Conservation (phyloP, 2,329 filamentous ascomycete genomes). For the Aschersonia sp. region DNA sequence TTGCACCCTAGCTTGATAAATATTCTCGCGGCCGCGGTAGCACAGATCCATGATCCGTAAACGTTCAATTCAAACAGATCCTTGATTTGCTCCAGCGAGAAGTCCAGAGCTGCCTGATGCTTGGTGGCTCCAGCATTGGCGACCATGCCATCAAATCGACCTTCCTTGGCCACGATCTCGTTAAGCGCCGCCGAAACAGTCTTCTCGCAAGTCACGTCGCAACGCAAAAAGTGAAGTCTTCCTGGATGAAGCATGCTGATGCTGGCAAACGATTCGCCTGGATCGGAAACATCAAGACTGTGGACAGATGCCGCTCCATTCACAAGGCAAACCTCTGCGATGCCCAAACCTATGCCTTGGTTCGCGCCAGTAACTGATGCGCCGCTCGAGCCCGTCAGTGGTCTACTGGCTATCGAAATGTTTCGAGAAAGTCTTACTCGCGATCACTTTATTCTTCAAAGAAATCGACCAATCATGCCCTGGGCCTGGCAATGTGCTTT, state of each 20-base stretch:
- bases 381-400: not conserved
- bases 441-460: slow-evolving; percentile 22
- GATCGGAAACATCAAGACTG: slow-evolving; percentile 13
- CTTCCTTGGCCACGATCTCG: slow-evolving; percentile 19
- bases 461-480: slow-evolving; percentile 20
- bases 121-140: slow-evolving; percentile 34
- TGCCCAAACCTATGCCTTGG: slow-evolving; percentile 29
- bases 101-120: slow-evolving; percentile 32
- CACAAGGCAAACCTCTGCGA: slow-evolving; percentile 29
- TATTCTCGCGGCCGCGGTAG: slow-evolving; percentile 26
- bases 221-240: slow-evolving; percentile 26
- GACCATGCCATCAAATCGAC: slow-evolving; percentile 31
- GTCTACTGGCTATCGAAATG: not conserved
- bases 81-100: slow-evolving; percentile 12
- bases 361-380: slow-evolving; percentile 24
- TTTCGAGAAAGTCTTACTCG: slow-evolving; percentile 14
- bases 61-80: slow-evolving; percentile 31
- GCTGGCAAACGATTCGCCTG: slow-evolving; percentile 9
- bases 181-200: slow-evolving; percentile 25
- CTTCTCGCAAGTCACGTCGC: slow-evolving; percentile 28
- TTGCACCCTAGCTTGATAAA: slow-evolving; percentile 19
- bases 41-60: slow-evolving; percentile 28
- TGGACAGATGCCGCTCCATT: slow-evolving; percentile 22
- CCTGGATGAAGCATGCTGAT: slow-evolving; percentile 25
- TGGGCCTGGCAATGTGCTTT: slow-evolving; percentile 16